Evolutionary conservation across 2,329 filamentous ascomycete species (phyloP).

Genomic region (Pestalotiopsis sp.): DNA sequence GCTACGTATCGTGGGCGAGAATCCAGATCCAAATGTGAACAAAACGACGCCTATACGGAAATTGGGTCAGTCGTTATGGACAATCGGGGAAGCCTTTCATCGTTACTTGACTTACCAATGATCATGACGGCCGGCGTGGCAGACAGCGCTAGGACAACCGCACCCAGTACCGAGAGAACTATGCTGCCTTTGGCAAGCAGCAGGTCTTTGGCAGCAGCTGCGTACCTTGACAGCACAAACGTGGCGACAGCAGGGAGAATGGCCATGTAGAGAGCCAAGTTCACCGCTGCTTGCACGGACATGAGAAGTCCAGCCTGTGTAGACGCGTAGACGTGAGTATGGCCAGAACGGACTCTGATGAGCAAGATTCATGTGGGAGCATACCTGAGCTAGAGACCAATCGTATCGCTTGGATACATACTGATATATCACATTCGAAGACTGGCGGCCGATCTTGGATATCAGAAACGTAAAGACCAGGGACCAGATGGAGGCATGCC

Average conservation of each 20-base stretch:
- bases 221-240: background rate
- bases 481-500: background rate
- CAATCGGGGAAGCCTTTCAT: background rate
- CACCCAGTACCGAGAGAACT: background rate
- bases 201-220: background rate
- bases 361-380: background rate
- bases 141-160: background rate
- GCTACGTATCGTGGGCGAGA: slow-evolving; percentile 2
- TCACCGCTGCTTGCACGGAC: slow-evolving; percentile 5
- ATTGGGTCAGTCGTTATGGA: background rate
- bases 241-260: background rate
- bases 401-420: slow-evolving; percentile 11
- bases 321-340: background rate
- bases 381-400: slow-evolving; percentile 1
- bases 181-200: background rate
- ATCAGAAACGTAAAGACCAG: slow-evolving; percentile 6
- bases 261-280: background rate
- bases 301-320: slow-evolving; percentile 4
- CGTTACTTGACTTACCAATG: background rate
- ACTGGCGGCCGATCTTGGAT: slow-evolving; percentile 6
- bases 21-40: slow-evolving; percentile 2
- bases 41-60: background rate
- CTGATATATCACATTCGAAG: slow-evolving; percentile 1
- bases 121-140: background rate
- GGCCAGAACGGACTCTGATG: too few relatives aligned